These are phyloP conservation scores for Limonomyces culmigenus DNA, from an alignment of 1,284 basidiomycete species.

Conservation along the genomic window DNA sequence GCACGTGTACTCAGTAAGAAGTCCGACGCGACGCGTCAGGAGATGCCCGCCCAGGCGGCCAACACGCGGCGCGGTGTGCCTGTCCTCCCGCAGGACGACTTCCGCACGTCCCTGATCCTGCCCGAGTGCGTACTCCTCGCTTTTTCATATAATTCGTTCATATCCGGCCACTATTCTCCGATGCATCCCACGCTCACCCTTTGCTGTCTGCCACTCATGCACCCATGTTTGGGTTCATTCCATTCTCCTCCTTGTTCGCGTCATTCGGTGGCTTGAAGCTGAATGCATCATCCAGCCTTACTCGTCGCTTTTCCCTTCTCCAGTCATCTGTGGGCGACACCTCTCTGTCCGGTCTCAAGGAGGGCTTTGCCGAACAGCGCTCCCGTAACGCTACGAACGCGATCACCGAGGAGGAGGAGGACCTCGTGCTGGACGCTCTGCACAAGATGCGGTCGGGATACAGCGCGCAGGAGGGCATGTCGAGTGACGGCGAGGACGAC, in stretches of 20 bases:
- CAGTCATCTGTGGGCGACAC: conserved; percentile 47
- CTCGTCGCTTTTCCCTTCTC: conserved; percentile 63
- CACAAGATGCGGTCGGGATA: conserved; percentile 36
- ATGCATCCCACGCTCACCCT: conserved; percentile 8
- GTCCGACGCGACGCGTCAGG: conserved; percentile 40
- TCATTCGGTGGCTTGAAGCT: neutral
- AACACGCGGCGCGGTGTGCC: conserved; percentile 23
- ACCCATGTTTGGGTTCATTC: neutral
- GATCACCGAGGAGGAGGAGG: conserved; percentile 65
- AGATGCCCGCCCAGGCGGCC: conserved; percentile 14
- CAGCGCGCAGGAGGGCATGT: no score
- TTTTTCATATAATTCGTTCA: no score
- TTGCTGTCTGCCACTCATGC: conserved; percentile 2
- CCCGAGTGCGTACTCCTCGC: conserved; percentile 45
- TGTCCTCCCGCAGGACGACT: conserved; percentile 51
- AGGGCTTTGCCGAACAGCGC: conserved; percentile 57
- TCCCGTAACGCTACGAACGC: conserved; percentile 46
- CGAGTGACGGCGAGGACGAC: no score
- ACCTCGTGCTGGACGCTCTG: conserved; percentile 62
- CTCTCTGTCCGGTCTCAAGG: conserved; percentile 42
- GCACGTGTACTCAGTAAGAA: conserved; percentile 27
- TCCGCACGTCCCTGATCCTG: conserved; percentile 67
- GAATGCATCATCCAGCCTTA: conserved; percentile 34
- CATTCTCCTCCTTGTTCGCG: conserved; percentile 2
- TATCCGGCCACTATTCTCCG: no score